Base-by-base conservation (phyloP, 169 alveolate genomes). In the Plasmodium vivax region DNA sequence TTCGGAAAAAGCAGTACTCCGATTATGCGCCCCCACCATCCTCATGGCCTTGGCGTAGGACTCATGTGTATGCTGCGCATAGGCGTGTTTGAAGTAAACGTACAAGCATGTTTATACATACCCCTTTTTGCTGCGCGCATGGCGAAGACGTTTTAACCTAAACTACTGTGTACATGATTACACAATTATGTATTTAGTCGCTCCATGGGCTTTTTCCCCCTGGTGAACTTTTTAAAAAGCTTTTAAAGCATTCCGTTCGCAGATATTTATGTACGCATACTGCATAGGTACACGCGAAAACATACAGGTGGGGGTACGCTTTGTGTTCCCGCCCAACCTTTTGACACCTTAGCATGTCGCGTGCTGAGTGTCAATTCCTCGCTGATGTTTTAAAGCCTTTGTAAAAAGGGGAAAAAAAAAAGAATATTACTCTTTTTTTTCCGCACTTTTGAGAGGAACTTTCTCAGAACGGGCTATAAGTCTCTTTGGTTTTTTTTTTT, bases 191-290 rank as follows among this genome's bases (percentile, higher is more conserved):
- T 68, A 38, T 23, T 68, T 23, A 51, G 1, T 68, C 23, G 36
- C 38, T 16, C 77, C 77, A 1, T 27, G n/a, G 43, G 77, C 38
- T 68, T 30, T 68, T 68, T 68, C n/a, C 77, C 38, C 43, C 77
- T 27, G 32, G 77, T 23, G 32, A 68, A 68, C 19, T 68, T 62
- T 62, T 62, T n/a, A 62, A 62, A 19, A 19, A n/a, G 27, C 34
- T 62, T 68, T 68, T 27, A 68, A 68, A 23, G 38, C 77, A 68
- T 68, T 10, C 34, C 38, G 19, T 68, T 68, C 16, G n/a, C 38
- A 68, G n/a, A 68, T 68, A 23, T 68, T 19, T 68, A 68, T 68
- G 77, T 68, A 68, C 77, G 77, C 77, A 68, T 68, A 68, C 38
- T 68, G 5, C 41, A 68, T 51, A 68, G n/a, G 41, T 68, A 2